These are phyloP conservation scores for Ceratocystiopsis minuta DNA, from an alignment of 2,329 filamentous ascomycete species.

Conservation along the genomic window DNA sequence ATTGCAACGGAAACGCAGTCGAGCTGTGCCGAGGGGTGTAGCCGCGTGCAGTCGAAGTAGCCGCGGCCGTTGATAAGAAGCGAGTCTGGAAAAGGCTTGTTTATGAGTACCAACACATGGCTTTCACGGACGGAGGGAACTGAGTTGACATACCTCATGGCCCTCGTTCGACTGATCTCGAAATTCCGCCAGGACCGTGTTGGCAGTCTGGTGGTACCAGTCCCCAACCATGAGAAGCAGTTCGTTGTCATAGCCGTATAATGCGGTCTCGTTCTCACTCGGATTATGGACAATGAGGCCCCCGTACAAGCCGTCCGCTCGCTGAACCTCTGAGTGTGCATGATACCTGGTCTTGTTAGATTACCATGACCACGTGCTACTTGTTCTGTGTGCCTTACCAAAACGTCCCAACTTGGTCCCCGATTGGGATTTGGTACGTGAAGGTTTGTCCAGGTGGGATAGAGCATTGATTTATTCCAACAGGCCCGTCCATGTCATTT, in stretches of 20 bases:
- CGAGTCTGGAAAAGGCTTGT: conserved; percentile 26
- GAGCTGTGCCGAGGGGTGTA: conserved; percentile 24
- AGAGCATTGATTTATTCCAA: conserved; percentile 46
- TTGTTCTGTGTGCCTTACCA: conserved; percentile 15
- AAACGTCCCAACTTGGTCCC: conserved; percentile 17
- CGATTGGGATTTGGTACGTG: conserved; percentile 28
- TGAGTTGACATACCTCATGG: conserved; percentile 4
- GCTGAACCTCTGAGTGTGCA: conserved; percentile 51
- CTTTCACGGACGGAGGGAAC: no score
- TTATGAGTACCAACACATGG: no score
- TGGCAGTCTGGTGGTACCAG: conserved; percentile 26
- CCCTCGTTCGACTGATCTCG: conserved; percentile 5
- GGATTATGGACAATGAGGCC: conserved; percentile 46
- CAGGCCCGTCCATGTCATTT: conserved; percentile 51
- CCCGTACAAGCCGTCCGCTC: conserved; percentile 46
- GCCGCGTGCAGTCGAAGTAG: conserved; percentile 25
- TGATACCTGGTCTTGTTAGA: conserved; percentile 25
- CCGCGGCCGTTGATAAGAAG: conserved; percentile 28
- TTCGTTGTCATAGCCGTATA: conserved; percentile 45
- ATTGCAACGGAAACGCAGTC: conserved; percentile 19
- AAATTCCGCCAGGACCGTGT: conserved; percentile 3
- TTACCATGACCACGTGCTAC: no score
- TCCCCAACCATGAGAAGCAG: conserved; percentile 49
- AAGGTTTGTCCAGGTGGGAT: conserved; percentile 45
- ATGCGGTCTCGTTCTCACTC: conserved; percentile 23